A percentile compares a stretch with the other conserved stretches of the same genome.
Conservation (phyloP, 495 filamentous ascomycete genomes). For the Massariosphaeria phaeospora region DNA sequence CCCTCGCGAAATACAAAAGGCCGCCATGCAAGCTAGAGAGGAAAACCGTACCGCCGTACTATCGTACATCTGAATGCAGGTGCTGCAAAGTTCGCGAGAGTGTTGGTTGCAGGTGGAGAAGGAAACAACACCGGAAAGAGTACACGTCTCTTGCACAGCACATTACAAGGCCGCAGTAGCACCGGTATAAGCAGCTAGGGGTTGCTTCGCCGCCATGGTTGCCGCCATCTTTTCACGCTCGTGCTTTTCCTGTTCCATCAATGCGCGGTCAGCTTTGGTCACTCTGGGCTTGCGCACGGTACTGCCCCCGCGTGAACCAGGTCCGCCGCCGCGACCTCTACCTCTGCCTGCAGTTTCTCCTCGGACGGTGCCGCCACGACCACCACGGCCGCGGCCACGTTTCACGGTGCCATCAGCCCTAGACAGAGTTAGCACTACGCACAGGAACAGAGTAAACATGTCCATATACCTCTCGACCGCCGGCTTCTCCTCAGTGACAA, state of each 20-base stretch:
- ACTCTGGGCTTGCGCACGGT: slow-evolving; percentile 73
- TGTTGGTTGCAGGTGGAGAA: no score
- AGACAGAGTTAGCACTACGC: slow-evolving; percentile 35
- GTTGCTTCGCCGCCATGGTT: slow-evolving; percentile 45
- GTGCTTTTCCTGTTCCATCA: slow-evolving; percentile 65
- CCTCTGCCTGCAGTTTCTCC: slow-evolving; percentile 45
- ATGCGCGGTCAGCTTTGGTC: slow-evolving; percentile 65
- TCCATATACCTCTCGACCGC: slow-evolving; percentile 63
- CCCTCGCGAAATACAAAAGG: neutral
- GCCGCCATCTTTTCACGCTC: slow-evolving; percentile 55
- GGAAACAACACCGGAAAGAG: neutral
- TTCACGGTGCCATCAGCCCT: slow-evolving; percentile 73
- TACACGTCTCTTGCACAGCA: neutral
- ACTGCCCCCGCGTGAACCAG: slow-evolving; percentile 71
- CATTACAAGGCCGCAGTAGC: slow-evolving; percentile 37
- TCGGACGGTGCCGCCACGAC: slow-evolving; percentile 48
- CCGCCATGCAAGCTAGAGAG: neutral
- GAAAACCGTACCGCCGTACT: neutral
- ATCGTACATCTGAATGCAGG: neutral
- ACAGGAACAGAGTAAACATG: slow-evolving; percentile 1
- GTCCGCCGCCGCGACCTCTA: slow-evolving; percentile 56
- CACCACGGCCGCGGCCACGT: slow-evolving; percentile 72
- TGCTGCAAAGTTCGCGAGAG: no score
- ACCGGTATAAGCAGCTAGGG: slow-evolving; percentile 48
- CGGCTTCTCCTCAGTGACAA: slow-evolving; percentile 80